These are phyloP conservation scores for Trichophyton rubrum DNA, from an alignment of 2,329 filamentous ascomycete genomes.

Conservation along the genomic window DNA sequence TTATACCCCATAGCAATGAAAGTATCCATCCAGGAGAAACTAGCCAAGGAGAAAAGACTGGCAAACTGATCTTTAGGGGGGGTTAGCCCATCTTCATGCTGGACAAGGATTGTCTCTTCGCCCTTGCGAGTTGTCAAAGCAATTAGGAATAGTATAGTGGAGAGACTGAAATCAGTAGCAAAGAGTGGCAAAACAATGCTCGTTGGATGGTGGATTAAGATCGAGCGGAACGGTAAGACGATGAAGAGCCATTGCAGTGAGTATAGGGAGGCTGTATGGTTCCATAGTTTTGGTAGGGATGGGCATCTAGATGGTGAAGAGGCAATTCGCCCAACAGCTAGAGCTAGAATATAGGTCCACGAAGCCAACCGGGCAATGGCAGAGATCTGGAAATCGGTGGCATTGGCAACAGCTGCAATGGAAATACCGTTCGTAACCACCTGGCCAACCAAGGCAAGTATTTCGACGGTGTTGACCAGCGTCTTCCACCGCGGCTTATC, in stretches of 20 bases:
- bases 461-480: slow-evolving; percentile 58
- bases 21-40: slow-evolving; percentile 81
- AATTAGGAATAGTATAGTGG: slow-evolving; percentile 60
- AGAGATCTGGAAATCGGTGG: slow-evolving; percentile 44
- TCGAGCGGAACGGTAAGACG: slow-evolving; percentile 69
- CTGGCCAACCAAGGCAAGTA: slow-evolving; percentile 58
- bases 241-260: slow-evolving; percentile 66
- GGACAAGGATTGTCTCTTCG: slow-evolving; percentile 75
- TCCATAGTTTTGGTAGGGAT: slow-evolving; percentile 68
- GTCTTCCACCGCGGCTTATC: slow-evolving; percentile 65
- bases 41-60: slow-evolving; percentile 74
- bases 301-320: slow-evolving; percentile 48
- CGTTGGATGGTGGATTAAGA: slow-evolving; percentile 63
- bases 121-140: slow-evolving; percentile 76
- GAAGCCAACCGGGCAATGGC: slow-evolving; percentile 55
- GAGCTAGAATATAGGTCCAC: slow-evolving; percentile 69
- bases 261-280: slow-evolving; percentile 82
- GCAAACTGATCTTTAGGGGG: slow-evolving; percentile 79
- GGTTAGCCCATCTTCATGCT: slow-evolving; percentile 78
- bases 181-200: slow-evolving; percentile 49
- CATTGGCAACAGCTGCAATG: slow-evolving; percentile 48
- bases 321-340: slow-evolving; percentile 60
- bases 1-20: slow-evolving; percentile 84
- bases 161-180: slow-evolving; percentile 62
- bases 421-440: slow-evolving; percentile 56